Evolutionary conservation across 257 asterid species (phyloP), one percentile per base, ranked within the genome.

Genomic region (Misopates orontium): DNA sequence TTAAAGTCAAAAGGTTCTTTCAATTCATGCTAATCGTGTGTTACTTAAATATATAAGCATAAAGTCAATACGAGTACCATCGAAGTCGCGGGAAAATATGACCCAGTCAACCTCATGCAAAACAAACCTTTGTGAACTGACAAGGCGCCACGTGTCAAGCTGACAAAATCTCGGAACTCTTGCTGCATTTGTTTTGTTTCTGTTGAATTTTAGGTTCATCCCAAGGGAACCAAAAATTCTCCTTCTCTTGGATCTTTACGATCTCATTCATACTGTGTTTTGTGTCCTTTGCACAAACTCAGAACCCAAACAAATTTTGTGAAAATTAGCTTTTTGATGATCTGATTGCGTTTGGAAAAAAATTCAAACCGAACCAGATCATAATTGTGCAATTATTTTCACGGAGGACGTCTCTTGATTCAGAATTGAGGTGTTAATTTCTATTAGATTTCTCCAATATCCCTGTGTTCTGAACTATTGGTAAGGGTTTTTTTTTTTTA

Each of bases 211-310:
- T 23, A 56, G 67, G 69, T 69, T 73, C 74, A 74, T 79, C 75
- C 78, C n/a, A 75, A 75, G 73, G 39, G 70, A 62, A 67, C n/a
- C 55, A 22, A 20, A 18, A 41, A 32, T 13, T 15, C 12, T 40
- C 28, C 61, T 41, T 67, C 67, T 68, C 70, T 71, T 75, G 75
- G 78, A 79, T 68, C 61, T 49, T 58, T 36, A 21, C 2, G 23
- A 72, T 72, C 65, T 55, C 47, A 61, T 56, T 10, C 5, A 22
- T 42, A 11, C 66, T 19, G 56, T 5, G 39, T 44, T 50, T 32
- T 23, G 58, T 22, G 40, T 58, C 21, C 50, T 20, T 50, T 14
- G 55, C 36, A 47, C 22, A 21, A 39, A 42, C 36, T 48, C 65
- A 36, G 20, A 58, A 31, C 49, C 28, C 20, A 4, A 58, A 8